Evolutionary conservation across 106 monocot species (phyloP), one percentile per base, ranked within the genome.

Genomic region (Amphibolis antarctica): DNA sequence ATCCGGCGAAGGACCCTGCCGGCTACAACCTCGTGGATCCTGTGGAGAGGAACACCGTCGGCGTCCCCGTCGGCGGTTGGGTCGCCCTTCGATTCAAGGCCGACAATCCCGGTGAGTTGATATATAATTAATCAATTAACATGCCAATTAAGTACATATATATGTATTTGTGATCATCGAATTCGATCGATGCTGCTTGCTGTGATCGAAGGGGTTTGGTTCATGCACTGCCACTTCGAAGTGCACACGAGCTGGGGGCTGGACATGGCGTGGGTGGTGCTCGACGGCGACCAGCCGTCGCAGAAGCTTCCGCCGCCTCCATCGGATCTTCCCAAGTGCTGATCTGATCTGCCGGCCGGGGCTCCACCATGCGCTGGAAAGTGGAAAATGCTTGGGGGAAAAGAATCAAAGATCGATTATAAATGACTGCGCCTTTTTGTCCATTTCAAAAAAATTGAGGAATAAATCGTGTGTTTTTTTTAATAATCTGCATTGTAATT

Each of bases 141-240:
- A 42, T 36, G 15, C 7, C 7, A 56, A 56, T 6, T 3, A 14
- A 6, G 19, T 1, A 56, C 25, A 23, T 56, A 14, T 58, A 3
- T 43, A 43, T 21, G 17, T 44, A 21, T 44, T 12, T 21, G 36
- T 19, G 44, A 3, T 43, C 42, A 20, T 10, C 10, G 11, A 18
- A 24, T 55, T 55, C 0, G 11, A 55, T 55, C 24, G 5, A 7
- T 55, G 3, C 19, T 0, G n/a, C n/a, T n/a, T n/a, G n/a, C n/a
- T n/a, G n/a, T n/a, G n/a, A n/a, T n/a, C n/a, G n/a, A n/a, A 57
- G 68, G 68, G 43, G 68, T 68, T 54, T 68, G 68, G 68, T 58
- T 68, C 56, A 68, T 68, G 68, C 68, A 68, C 68, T 68, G 68
- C 28, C 68, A 68, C 44, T 24, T 68, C 0, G 68, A 68, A 28